Evolutionary conservation across 1,139 yeast species (phyloP), one percentile per base, ranked within the genome.

Genomic region (Suhomyces panamericanus): DNA sequence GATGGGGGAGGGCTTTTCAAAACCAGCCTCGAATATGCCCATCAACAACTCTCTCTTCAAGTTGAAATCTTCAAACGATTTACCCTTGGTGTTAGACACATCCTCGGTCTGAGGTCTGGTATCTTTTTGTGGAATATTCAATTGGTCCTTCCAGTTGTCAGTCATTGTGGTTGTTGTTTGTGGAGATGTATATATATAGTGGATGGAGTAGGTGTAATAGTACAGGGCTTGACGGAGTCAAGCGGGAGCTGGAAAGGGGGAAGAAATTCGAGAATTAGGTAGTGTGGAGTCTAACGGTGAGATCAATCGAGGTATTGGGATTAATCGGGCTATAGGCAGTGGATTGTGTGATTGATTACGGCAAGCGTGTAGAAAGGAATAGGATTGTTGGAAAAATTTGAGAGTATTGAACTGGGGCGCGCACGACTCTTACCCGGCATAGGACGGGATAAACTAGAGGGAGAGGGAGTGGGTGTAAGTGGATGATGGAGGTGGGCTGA

Each of bases 21-120:
- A 93, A 38, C 99, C 99, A 2, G 99, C 98, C 67, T 95, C 99
- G 63, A 91, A 93, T 56, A 93, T 93, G 30, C 99, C 99, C 99
- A 93, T 95, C 62, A 95, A 75, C 51, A 93, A 78, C 62, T 93
- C 96, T 67, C 99, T 81, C 64, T 89, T 90, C 59, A 93, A 80
- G 58, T 84, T 85, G 67, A 90, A 89, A 60, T 91, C 96, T 69
- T 95, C 99, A 64, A 95, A 93, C 13, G 89, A 77, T 58, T 84
- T 85, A 44, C 98, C 98, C 61, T 88, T 87, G 36, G 96, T 90
- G 57, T 82, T 88, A 47, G 90, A 79, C 45, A 93, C 97, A 79
- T 93, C 99, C 54, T 90, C 97, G 3, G 99, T 93, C 66, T 91
- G 97, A 33, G 96, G 96, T 64, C 99, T 83, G 22, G 85, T 77